Base-by-base conservation (phyloP, 169 alveolate species). In the Eimeria tenella region DNA sequence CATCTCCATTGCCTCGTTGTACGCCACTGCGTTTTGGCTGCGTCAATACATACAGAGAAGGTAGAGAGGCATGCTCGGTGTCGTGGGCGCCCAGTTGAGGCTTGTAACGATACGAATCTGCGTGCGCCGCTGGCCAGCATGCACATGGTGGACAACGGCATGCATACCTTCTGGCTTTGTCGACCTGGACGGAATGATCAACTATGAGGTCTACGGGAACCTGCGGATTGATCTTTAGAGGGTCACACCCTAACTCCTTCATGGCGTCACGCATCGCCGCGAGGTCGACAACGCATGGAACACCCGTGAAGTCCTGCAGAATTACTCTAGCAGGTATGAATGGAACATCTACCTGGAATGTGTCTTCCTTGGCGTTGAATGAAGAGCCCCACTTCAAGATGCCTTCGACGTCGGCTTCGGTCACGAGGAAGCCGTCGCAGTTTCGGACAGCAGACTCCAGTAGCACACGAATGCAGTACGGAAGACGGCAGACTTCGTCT, bases 241-340 rank as follows among this genome's bases (percentile, higher is more conserved):
- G 99, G 95, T 98, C 98, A 79, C 98, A 98, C 0, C 99, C 99
- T 19, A 97, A 84, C 83, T 95, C 88, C 63, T 96, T 98, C 95
- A 98, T 98, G 65, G 99, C 99, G 93, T 98, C 99, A 90, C 99
- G 98, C 99, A 99, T 99, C 10, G 99, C 99, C 5, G 99, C 99
- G 60, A 99, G 97, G 95, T 99, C 99, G 42, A 98, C 99, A 60
- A 98, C 97, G 53, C 99, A 98, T 4, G 99, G 99, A 8, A 99
- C 99, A 42, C 99, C 99, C 17, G 99, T 98, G 96, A 98, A 97
- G 93, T 99, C 99, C 96, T 99, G 99, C 42, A 99, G 96, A 65
- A 99, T 95, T 65, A 99, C 99, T 62, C 99, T 95, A 4, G 99
- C 98, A 73, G 99, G 99, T 91, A 97, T 97, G 97, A 98, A 99